Evolutionary conservation across 2,329 filamentous ascomycete species (phyloP), one percentile per base, ranked within the genome.

Genomic region (Cytospora paraplurivora): DNA sequence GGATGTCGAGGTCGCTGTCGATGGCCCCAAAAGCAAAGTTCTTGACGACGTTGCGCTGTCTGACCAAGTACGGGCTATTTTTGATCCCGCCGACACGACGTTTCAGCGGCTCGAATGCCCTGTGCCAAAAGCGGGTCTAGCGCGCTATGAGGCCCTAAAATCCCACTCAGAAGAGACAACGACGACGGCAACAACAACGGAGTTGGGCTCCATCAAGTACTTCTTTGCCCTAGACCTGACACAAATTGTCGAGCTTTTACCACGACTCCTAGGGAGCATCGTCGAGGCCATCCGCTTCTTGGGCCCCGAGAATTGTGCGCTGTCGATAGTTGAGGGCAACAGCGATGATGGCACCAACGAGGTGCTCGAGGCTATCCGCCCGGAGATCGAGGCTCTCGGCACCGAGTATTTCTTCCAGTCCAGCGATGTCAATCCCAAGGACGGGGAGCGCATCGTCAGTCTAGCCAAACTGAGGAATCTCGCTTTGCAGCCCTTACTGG

Each of bases 381-480:
- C 73, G 0, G 72, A 75, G 3, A 69, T 87, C 0, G 69, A 78
- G 13, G 68, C 67, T 0, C 53, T 80, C 0, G 77, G 77, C 3
- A 66, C 67, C 0, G 86, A 83, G 68, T 74, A 77, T 64, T 76
- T 82, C 58, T 52, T 55, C n/a, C 70, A 71, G 4, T 71, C 74
- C 2, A 82, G 77, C 64, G 69, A 74, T 3, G 71, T 83, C 38
- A 72, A 85, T 67, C 80, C 83, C 0, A 69, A 66, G 11, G 66
- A 74, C 10, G 75, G 73, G 13, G 72, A 81, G 10, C 80, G 83
- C 10, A 82, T 86, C 38, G 67, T 66, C 5, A 74, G 71, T 38
- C 78, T 86, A 15, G 81, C 83, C 15, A 68, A 76, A 62, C 76
- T 87, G 1, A 79, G 84, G 6, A 85, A 86, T 62, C 67, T 82